Base-by-base conservation (phyloP, 164 flowering plant species). In the Dillenia turbinata region DNA sequence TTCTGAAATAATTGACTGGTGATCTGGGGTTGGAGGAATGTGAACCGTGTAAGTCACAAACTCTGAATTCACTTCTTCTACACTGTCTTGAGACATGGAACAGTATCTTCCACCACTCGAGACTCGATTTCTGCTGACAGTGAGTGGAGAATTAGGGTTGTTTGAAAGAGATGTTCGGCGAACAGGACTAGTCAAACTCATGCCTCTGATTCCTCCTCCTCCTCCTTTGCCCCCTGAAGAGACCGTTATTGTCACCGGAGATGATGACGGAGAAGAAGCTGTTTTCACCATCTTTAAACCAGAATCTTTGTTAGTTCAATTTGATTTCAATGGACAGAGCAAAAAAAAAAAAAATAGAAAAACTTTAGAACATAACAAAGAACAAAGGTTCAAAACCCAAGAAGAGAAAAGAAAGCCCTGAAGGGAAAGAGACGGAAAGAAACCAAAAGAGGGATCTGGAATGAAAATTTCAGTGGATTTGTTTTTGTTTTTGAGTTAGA, bases 21-120 rank as follows among this genome's bases (percentile, higher is more conserved):
- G 80, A 53, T 90, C 98, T 0, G 98, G 96, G 1, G 96, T 92
- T 6, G 88, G 84, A 1, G 96, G 98, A 12, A 92, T 86, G 51
- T 89, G 92, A 52, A 92, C 96, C 0, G 96, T 88, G 71, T 92
- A 92, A 3, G 69, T 59, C 5, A 87, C 88, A 22, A 66, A 83
- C 26, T 89, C 91, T 0, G 87, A 57, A 48, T 47, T 76, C 15
- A 68, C 46, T 22, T 69, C 80, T 52, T 79, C 88, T 9, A 60
- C 51, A 9, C 73, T 67, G 26, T 74, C 80, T 65, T 71, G 75
- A 0, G 81, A 65, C 70, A 69, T 69, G 0, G 88, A 75, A 49
- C 73, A 66, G 51, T 77, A 78, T 61, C 84, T 65, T 48, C 88
- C 85, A 40, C 83, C 84, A 15, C 79, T 72, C 0, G 76, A 72